Base-by-base conservation (phyloP, 1,284 basidiomycete species). In the Malassezia sp. region DNA sequence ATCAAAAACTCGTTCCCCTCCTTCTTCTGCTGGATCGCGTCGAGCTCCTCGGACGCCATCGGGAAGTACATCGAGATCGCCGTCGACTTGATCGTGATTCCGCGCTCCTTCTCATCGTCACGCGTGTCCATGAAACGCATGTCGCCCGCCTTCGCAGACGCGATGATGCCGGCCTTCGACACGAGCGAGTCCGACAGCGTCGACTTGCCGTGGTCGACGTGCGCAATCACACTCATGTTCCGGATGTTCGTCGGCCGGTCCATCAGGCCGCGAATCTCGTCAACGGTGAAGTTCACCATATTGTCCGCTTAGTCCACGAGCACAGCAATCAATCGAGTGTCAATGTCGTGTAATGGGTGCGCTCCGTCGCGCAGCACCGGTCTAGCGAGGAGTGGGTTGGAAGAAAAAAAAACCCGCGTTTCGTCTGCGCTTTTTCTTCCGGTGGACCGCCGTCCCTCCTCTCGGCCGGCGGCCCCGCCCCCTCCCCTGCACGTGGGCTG, bases 51-150 rank as follows among this genome's bases (percentile, higher is more conserved):
- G 78, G 93, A 88, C 72, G 78, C 74, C 71, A 99, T 79, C 76
- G 88, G 82, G 74, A 99, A 97, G 77, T 93, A 96, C 93, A 97
- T 97, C 54, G 93, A 95, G 73, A 97, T 96, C 71, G 91, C 93
- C 37, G 93, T 99, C 38, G 93, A 97, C 77, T 99, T 99, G 78
- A 99, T 99, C 53, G 93, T 99, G 71, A 99, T 99, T 79, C 93
- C 93, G 77, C 93, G 90, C 74, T 97, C 93, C 74, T 95, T 97
- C 78, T 99, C 93, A 73, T 99, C 93, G 32, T 85, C 81, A 78
- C 91, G 67, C 64, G 93, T 97, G 75, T 99, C 91, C 60, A 87
- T 97, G 74, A 91, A 95, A 64, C 93, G 88, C 80, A 85, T 80
- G 60, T 96, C 90, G 74, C 67, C 91, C 58, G 93, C 89, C 75